A percentile compares a stretch with the other conserved stretches of the same genome.
Conservation (phyloP, 352 stramenopile species). For the Pythium brassicae region DNA sequence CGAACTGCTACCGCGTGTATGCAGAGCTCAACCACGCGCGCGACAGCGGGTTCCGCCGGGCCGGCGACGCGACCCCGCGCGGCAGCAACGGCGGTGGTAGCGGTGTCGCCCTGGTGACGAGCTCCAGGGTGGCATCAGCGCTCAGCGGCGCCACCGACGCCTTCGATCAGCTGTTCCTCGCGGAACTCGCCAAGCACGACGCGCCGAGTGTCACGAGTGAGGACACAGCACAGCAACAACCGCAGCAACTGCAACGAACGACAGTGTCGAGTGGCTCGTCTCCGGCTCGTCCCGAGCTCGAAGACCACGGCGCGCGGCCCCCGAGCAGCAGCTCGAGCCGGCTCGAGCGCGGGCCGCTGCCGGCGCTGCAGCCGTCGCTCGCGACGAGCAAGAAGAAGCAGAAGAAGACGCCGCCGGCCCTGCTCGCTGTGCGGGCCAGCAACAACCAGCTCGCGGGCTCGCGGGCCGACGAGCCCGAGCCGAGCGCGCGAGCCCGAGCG, state of each 20-base stretch:
- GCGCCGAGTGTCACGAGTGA: not conserved
- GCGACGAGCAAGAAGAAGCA: slow-evolving; percentile 11
- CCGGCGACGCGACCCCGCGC: not conserved
- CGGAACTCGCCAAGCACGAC: slow-evolving; percentile 54
- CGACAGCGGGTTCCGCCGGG: slow-evolving; percentile 38
- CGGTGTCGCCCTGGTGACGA: not conserved
- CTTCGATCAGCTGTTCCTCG: slow-evolving; percentile 59
- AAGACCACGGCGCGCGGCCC: not conserved
- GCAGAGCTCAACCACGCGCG: slow-evolving; percentile 45
- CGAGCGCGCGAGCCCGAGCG: slow-evolving; percentile 1
- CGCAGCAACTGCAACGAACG: too few species aligned
- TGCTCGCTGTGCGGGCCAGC: not conserved
- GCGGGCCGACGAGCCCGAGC: not conserved
- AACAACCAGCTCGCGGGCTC: not conserved
- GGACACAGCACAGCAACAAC: not conserved
- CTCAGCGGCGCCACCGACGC: slow-evolving; percentile 7
- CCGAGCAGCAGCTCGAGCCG: slow-evolving; percentile 3
- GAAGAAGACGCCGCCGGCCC: not conserved
- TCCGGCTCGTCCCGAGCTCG: slow-evolving; percentile 7
- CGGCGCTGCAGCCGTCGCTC: slow-evolving; percentile 1
- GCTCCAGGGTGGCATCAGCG: not conserved
- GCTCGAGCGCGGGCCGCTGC: slow-evolving; percentile 1
- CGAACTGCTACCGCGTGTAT: slow-evolving; percentile 74
- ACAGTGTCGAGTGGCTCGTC: not conserved
- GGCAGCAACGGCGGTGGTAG: too few species aligned